Percentiles rank a stretch among this genome's conserved stretches.
phyloP scores from a whole-genome alignment of 495 filamentous ascomycete genomes.

The Aspergillus olivimuriae region DNA sequence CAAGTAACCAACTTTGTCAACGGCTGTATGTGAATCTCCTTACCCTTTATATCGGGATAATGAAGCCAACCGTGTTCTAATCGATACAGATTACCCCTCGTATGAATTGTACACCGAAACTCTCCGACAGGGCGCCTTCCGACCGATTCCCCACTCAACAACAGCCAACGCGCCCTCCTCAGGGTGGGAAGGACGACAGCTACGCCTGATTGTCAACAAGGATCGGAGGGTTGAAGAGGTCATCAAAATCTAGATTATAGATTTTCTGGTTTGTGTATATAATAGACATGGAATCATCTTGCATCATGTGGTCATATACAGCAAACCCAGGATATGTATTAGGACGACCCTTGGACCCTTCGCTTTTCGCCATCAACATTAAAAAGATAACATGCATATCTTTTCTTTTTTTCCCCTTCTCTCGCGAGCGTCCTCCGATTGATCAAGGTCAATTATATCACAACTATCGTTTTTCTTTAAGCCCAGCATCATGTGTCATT shows the following conservation, averaged over 20 bases:
- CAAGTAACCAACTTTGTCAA: conserved; percentile 62
- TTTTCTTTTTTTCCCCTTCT: no score
- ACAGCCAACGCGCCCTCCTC: conserved; percentile 12
- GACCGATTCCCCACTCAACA: conserved; percentile 14
- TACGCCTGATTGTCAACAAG: conserved; percentile 65
- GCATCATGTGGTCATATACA: no score
- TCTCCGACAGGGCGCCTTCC: conserved; percentile 59
- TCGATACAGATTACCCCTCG: conserved; percentile 58
- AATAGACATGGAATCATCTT: no score
- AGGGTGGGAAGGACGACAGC: conserved; percentile 49
- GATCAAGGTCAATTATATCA: no score
- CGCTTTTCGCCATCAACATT: no score
- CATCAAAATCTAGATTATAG: conserved; percentile 43
- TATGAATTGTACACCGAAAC: conserved; percentile 69
- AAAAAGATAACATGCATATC: no score
- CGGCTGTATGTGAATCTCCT: conserved; percentile 48
- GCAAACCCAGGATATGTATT: no score
- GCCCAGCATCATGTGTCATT: no score
- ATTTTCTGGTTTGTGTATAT: no score
- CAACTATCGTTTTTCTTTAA: no score
- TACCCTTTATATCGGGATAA: background rate
- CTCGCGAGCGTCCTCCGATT: no score
- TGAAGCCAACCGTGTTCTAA: background rate
- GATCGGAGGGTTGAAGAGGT: conserved; percentile 57
- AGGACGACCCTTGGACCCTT: no score